These are phyloP conservation scores for Coemansia interrupta DNA, from an alignment of 192 early-diverging fungal species.

Conservation along the genomic window DNA sequence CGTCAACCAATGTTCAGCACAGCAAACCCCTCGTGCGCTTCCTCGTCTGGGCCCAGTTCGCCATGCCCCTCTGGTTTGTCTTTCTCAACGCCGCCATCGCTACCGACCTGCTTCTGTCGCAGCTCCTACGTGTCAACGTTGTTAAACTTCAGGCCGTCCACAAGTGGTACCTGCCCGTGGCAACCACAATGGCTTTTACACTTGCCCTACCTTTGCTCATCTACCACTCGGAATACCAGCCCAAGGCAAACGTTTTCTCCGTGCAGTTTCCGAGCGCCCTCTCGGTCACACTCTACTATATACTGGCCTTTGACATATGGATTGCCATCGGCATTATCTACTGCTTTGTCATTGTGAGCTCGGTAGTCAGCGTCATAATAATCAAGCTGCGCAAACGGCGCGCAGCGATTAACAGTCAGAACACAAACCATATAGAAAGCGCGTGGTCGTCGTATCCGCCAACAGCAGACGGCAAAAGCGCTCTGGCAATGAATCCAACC, in stretches of 20 bases:
- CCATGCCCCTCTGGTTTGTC: constrained; percentile 52
- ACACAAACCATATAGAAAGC: constrained; percentile 10
- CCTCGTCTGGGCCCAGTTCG: constrained; percentile 51
- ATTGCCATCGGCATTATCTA: constrained; percentile 46
- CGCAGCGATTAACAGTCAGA: constrained; percentile 28
- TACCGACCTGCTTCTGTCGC: constrained; percentile 45
- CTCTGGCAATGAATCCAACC: no score
- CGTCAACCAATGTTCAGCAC: constrained; percentile 27
- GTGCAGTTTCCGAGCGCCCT: constrained; percentile 51
- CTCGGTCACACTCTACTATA: constrained; percentile 47
- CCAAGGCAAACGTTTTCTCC: constrained; percentile 37
- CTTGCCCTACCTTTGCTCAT: constrained; percentile 43
- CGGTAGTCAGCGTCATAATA: constrained; percentile 32
- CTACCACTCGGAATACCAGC: constrained; percentile 45
- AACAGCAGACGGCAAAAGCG: constrained; percentile 1
- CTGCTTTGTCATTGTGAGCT: constrained; percentile 44
- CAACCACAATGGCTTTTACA: constrained; percentile 27
- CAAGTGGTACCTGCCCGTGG: constrained; percentile 44
- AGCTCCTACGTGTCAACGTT: constrained; percentile 25
- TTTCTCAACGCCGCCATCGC: constrained; percentile 47
- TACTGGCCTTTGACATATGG: constrained; percentile 50
- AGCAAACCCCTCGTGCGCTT: constrained; percentile 40
- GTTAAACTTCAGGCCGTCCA: constrained; percentile 31
- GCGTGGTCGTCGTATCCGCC: constrained; percentile 2
- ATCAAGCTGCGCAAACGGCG: constrained; percentile 38